Conservation (phyloP, 2,329 filamentous ascomycete species). For the Sordariomycetes sp. region DNA sequence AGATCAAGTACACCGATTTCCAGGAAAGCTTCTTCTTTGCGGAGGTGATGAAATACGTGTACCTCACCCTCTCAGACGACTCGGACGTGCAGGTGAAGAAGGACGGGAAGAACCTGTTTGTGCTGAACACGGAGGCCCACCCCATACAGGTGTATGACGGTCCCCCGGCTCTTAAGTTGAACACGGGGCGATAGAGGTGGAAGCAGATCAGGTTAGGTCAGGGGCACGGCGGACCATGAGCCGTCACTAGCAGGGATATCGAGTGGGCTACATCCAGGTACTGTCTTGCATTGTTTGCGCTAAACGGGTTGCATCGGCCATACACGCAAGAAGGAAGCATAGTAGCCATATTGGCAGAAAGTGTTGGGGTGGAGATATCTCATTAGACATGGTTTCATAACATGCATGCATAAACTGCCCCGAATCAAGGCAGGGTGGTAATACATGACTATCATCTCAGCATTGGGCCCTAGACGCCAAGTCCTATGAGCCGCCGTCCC, state of each 20-base stretch:
- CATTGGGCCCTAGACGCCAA: neutral
- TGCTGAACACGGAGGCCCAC: slow-evolving; percentile 40
- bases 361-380: neutral
- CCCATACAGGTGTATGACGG: slow-evolving; percentile 17
- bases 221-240: neutral
- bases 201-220: neutral
- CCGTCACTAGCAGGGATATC: neutral
- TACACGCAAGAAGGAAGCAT: neutral
- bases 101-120: slow-evolving; percentile 32
- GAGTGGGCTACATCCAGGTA: neutral
- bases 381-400: slow-evolving; percentile 4
- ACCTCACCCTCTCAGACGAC: slow-evolving; percentile 58
- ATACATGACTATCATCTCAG: neutral
- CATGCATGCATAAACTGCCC: neutral
- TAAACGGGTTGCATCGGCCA: neutral
- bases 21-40: slow-evolving; percentile 87
- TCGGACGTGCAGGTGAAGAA: slow-evolving; percentile 38
- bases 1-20: slow-evolving; percentile 47
- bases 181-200: neutral
- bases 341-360: neutral
- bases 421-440: neutral
- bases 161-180: neutral
- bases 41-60: slow-evolving; percentile 78
- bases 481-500: slow-evolving; percentile 36
- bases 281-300: neutral